Conservation (phyloP, 164 flowering plant genomes). For the Dillenia turbinata region DNA sequence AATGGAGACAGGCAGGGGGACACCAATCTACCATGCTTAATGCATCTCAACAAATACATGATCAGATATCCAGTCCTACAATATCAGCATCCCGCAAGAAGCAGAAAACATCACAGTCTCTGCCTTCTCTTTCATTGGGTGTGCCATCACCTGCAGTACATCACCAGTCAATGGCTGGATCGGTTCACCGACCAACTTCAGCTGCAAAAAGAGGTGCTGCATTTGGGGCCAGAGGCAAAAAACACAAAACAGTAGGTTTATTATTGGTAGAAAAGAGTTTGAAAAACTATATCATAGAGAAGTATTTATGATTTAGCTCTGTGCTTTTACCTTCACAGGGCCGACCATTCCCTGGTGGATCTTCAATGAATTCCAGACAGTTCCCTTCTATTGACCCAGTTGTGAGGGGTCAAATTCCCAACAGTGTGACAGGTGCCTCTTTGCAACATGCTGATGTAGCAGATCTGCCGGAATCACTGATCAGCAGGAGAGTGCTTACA, state of each 20-base stretch:
- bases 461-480: conserved; percentile 21
- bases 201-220: conserved; percentile 28
- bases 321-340: too few relatives aligned
- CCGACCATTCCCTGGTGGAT: too few relatives aligned
- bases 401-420: too few relatives aligned
- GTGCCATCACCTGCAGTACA: conserved; percentile 39
- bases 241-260: conserved; percentile 48
- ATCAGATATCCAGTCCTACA: conserved; percentile 65
- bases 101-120: conserved; percentile 57
- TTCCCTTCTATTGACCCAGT: too few relatives aligned
- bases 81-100: conserved; percentile 82
- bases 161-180: conserved; percentile 31
- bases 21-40: conserved; percentile 38
- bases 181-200: conserved; percentile 44
- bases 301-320: too few relatives aligned
- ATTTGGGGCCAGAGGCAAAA: conserved; percentile 35
- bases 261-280: neutral
- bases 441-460: conserved; percentile 27
- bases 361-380: too few relatives aligned
- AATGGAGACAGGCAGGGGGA: conserved; percentile 81
- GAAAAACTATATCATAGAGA: too few relatives aligned
- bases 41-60: conserved; percentile 53
- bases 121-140: conserved; percentile 36
- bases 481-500: conserved; percentile 58
- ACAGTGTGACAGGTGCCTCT: conserved; percentile 16